Evolutionary conservation across 495 filamentous ascomycete genomes (phyloP), one percentile per base, ranked within the genome.

Genomic region (Penicillium pulvis): DNA sequence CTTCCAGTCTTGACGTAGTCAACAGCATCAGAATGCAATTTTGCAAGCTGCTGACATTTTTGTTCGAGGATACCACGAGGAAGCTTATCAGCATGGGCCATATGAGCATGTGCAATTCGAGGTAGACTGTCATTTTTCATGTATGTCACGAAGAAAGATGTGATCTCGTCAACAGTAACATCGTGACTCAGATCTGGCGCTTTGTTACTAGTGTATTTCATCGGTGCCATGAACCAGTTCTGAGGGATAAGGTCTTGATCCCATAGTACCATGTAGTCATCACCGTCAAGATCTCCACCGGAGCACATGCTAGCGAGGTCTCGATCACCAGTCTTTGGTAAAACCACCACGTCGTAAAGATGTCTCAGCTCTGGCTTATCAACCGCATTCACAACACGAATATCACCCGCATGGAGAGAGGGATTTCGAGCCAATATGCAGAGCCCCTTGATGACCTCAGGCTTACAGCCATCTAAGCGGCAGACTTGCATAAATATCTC

Each of bases 261-360:
- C 94, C 94, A 99, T 36, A 97, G 90, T 19, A 98, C 88, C 24
- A 97, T 82, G 66, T 89, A 99, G 67, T 98, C 95, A 63, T 99
- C 94, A 0, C 94, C 94, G 72, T 99, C 94, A 3, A 99, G 78
- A 69, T 99, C 94, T 6, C 94, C 95, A 3, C 94, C 94, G 6
- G 94, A 96, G 61, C 92, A 94, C 94, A 98, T 98, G 58, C 87
- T 90, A 8, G 92, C 82, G 26, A 99, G 71, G 61, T 93, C 91
- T 41, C 88, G 80, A 70, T 98, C 93, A 0, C 94, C 94, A 0
- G 79, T 87, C 42, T 88, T 83, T 1, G 94, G 92, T 42, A 99
- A 85, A 6, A 97, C 92, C 20, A 98, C 87, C 12, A 94, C 90
- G 65, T 97, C 85, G 30, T 83, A 82, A 6, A 97, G 80, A 63